Percentiles rank a stretch among this genome's conserved stretches.
phyloP scores from a whole-genome alignment of 2,329 filamentous ascomycete species.

The Cladosporium oxysporum region DNA sequence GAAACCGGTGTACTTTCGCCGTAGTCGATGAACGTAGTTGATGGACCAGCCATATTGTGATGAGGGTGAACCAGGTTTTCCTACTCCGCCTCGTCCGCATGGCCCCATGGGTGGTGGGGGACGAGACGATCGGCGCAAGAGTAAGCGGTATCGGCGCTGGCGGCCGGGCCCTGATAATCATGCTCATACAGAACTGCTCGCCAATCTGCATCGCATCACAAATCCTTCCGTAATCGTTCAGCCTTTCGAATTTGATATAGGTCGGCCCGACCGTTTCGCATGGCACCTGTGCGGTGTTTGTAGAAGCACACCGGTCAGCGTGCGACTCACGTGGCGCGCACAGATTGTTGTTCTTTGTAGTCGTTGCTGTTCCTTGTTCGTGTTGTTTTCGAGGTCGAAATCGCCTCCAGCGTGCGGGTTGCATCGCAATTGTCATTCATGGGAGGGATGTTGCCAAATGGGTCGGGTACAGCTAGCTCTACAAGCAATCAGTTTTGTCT shows the following conservation, averaged over 20 bases:
- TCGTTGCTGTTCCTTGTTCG: not conserved
- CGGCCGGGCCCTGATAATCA: constrained; percentile 6
- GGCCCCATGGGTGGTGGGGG: not conserved
- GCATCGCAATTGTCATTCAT: not conserved
- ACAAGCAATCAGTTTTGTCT: too few relatives aligned
- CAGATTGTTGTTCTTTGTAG: not conserved
- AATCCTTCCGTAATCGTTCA: not conserved
- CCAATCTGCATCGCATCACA: constrained; percentile 8
- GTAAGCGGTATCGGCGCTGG: constrained; percentile 10
- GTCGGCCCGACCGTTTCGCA: not conserved
- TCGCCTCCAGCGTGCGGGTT: not conserved
- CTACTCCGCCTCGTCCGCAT: not conserved
- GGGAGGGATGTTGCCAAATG: not conserved
- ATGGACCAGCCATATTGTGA: not conserved
- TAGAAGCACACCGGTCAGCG: constrained; percentile 1
- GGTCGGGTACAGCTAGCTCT: too few relatives aligned
- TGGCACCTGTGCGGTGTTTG: constrained; percentile 2
- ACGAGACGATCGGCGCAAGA: constrained; percentile 9
- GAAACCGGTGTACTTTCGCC: not conserved
- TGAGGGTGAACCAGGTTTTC: not conserved
- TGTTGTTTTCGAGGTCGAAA: not conserved
- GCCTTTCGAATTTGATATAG: not conserved
- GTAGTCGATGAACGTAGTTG: not conserved
- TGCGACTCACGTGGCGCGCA: not conserved
- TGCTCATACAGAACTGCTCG: not conserved